Conservation (phyloP, 1,284 basidiomycete genomes). For the Marasmius oreades region DNA sequence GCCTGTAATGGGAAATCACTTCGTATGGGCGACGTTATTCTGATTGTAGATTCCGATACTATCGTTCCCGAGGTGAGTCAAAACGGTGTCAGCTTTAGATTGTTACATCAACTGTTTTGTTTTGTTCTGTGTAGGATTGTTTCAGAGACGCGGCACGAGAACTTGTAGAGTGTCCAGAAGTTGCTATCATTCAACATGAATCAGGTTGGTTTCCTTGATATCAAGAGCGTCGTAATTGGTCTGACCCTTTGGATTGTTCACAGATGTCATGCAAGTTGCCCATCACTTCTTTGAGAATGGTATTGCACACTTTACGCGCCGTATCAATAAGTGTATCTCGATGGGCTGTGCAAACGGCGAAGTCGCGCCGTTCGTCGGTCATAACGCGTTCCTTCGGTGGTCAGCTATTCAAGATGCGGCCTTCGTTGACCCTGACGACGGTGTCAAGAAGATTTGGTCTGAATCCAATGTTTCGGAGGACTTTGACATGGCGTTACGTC, state of each 20-base stretch:
- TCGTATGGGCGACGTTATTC: conserved; percentile 61
- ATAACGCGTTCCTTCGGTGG: conserved; percentile 88
- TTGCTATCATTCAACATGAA: conserved; percentile 83
- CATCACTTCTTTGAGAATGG: conserved; percentile 86
- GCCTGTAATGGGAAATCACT: conserved; percentile 56
- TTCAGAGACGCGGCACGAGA: conserved; percentile 83
- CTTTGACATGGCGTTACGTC: conserved; percentile 63
- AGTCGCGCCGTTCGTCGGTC: conserved; percentile 83
- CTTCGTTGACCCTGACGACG: conserved; percentile 65
- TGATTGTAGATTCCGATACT: conserved; percentile 82
- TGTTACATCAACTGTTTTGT: not conserved
- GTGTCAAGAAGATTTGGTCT: conserved; percentile 75
- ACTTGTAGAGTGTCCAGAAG: conserved; percentile 71
- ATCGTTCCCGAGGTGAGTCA: conserved; percentile 64
- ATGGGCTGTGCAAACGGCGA: conserved; percentile 58
- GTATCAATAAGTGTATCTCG: conserved; percentile 51
- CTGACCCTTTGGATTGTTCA: not conserved
- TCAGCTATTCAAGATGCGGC: conserved; percentile 78
- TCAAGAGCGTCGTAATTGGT: conserved; percentile 9
- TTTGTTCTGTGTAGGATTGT: conserved; percentile 51
- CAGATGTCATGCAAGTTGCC: conserved; percentile 79
- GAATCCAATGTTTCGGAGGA: conserved; percentile 85
- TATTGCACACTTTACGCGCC: conserved; percentile 76
- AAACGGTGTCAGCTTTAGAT: not conserved
- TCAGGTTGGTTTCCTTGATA: conserved; percentile 42